phyloP scores from a whole-genome alignment of 345 rosid species.

The Sisymbrium altissimum region DNA sequence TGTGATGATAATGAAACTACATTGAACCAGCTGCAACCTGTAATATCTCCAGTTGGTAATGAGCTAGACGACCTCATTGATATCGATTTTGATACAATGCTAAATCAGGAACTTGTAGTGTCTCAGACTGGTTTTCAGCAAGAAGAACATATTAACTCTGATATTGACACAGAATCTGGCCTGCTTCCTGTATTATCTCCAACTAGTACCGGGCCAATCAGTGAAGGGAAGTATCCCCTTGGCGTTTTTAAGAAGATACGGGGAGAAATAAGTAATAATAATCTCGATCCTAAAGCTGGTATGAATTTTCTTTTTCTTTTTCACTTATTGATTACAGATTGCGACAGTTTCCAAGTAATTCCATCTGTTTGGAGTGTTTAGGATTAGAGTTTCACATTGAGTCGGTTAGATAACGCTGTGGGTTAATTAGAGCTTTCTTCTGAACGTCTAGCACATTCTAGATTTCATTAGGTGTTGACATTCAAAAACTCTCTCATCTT shows the following conservation, averaged over 20 bases:
- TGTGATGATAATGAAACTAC: slow-evolving; percentile 9
- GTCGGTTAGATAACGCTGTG: not conserved
- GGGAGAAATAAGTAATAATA: not conserved
- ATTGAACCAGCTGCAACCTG: slow-evolving; percentile 1
- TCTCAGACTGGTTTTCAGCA: slow-evolving; percentile 13
- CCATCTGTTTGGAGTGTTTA: not conserved
- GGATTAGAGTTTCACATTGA: slow-evolving; percentile 7
- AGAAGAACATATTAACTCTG: slow-evolving; percentile 21
- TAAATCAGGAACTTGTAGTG: not conserved
- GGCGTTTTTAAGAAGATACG: slow-evolving; percentile 13
- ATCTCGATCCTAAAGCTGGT: slow-evolving; percentile 14
- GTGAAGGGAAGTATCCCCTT: slow-evolving; percentile 19
- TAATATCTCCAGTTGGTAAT: slow-evolving; percentile 1
- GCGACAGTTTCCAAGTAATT: not conserved
- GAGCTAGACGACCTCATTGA: slow-evolving; percentile 16
- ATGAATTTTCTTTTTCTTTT: not conserved
- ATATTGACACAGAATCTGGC: slow-evolving; percentile 12
- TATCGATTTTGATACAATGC: slow-evolving; percentile 15
- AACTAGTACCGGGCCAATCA: not conserved
- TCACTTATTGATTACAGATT: not conserved
- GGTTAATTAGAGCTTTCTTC: not conserved
- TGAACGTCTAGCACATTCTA: not conserved
- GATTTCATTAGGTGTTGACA: not conserved
- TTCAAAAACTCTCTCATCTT: not conserved
- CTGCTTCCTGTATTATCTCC: slow-evolving; percentile 20